A percentile compares a stretch with the other conserved stretches of the same genome.
Evolutionary conservation across 2,329 filamentous ascomycete species (phyloP).

Genomic region (Penicillium brevicompactum): DNA sequence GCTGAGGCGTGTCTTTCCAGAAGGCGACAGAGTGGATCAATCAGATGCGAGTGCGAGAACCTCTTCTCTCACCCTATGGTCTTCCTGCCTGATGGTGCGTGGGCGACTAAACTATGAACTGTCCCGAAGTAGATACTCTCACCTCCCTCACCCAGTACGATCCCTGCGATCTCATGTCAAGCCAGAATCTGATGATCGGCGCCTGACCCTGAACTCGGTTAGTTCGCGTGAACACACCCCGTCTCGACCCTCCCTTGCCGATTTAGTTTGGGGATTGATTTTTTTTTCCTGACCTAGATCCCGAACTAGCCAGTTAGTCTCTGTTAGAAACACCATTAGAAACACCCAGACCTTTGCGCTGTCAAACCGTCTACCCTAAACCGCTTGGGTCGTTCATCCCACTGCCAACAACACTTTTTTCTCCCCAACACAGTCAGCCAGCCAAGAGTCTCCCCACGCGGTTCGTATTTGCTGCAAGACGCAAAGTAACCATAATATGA

Average conservation of each 20-base stretch:
- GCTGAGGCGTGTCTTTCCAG: constrained; percentile 13
- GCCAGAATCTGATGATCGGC: not conserved
- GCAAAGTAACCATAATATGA: not conserved
- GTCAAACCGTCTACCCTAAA: not conserved
- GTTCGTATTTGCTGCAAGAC: not conserved
- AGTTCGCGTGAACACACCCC: not conserved
- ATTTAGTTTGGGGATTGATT: not conserved
- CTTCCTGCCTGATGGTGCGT: not conserved
- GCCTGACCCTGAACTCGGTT: not conserved
- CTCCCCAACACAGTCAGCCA: constrained; percentile 2
- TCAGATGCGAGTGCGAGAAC: constrained; percentile 18
- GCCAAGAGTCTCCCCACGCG: not conserved
- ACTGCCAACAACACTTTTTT: not conserved
- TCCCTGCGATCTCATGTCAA: not conserved
- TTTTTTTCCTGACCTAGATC: not conserved
- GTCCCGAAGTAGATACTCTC: no score
- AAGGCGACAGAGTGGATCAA: constrained; percentile 19
- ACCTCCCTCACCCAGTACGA: not conserved
- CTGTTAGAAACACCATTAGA: constrained; percentile 3
- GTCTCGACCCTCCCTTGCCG: not conserved
- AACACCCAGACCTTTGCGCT: not conserved
- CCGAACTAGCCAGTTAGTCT: not conserved
- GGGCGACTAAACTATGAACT: not conserved
- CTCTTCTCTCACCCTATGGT: not conserved
- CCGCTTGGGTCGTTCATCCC: not conserved